Conservation (phyloP, 2,329 filamentous ascomycete genomes). For the Hypoxylon sp. region DNA sequence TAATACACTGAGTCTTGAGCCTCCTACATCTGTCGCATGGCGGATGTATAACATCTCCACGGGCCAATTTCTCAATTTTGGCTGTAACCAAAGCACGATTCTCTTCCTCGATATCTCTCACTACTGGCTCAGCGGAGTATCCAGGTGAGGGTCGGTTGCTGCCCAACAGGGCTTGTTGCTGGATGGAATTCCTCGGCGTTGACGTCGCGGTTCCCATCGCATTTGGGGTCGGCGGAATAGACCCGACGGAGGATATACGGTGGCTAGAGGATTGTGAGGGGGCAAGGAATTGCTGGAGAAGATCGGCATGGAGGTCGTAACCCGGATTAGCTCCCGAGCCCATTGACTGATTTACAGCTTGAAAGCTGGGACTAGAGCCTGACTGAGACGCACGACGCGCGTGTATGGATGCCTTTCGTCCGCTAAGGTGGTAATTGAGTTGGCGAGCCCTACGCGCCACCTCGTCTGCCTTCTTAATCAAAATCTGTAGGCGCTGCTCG, state of each 20-base stretch:
- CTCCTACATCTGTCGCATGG: slow-evolving; percentile 88
- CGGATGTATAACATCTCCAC: slow-evolving; percentile 82
- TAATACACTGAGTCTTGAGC: slow-evolving; percentile 84
- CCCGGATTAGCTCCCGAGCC: slow-evolving; percentile 53
- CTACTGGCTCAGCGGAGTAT: slow-evolving; percentile 50
- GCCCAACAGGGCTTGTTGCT: slow-evolving; percentile 48
- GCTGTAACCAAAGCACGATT: slow-evolving; percentile 75
- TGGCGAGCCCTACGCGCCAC: slow-evolving; percentile 75
- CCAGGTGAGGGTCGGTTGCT: slow-evolving; percentile 52
- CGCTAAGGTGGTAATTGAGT: slow-evolving; percentile 84
- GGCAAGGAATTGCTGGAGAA: slow-evolving; percentile 68
- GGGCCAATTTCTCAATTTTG: slow-evolving; percentile 80
- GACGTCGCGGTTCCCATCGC: slow-evolving; percentile 49
- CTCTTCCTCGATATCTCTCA: slow-evolving; percentile 54
- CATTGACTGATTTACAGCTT: slow-evolving; percentile 54
- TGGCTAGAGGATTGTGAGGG: slow-evolving; percentile 49
- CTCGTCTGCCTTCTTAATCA: slow-evolving; percentile 87
- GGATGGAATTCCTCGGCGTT: slow-evolving; percentile 52
- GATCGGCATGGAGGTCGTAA: slow-evolving; percentile 68
- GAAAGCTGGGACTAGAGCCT: slow-evolving; percentile 58
- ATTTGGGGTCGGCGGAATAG: slow-evolving; percentile 54
- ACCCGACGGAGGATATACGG: slow-evolving; percentile 51
- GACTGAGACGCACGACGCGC: slow-evolving; percentile 67
- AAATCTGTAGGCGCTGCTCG: slow-evolving; percentile 80
- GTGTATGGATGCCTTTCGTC: slow-evolving; percentile 80